phyloP scores from a whole-genome alignment of 768 basidiomycete species.

The Leccinum arenicola region DNA sequence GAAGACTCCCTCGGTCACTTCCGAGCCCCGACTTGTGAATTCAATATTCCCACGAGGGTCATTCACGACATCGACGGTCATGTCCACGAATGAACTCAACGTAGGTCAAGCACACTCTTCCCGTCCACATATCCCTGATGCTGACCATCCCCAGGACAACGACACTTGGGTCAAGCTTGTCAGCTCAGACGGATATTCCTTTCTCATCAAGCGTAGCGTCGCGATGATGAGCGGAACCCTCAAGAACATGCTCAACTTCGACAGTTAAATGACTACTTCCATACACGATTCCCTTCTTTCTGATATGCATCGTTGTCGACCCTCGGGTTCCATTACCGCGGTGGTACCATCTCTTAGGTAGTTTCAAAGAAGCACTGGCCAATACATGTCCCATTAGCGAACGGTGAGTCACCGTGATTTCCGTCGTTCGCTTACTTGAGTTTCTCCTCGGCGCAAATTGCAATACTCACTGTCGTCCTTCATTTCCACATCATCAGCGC shows the following conservation, averaged over 20 bases:
- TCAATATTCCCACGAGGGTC: slow-evolving; percentile 21
- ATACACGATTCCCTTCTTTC: slow-evolving; percentile 9
- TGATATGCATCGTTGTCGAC: slow-evolving; percentile 2
- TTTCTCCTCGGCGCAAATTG: not conserved
- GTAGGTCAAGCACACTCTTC: slow-evolving; percentile 13
- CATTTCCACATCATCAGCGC: slow-evolving; percentile 36
- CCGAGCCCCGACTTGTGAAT: slow-evolving; percentile 16
- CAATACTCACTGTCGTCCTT: not conserved
- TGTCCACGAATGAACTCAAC: slow-evolving; percentile 17
- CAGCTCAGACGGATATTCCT: slow-evolving; percentile 79
- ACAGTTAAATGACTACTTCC: slow-evolving; percentile 45
- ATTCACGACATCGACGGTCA: slow-evolving; percentile 2
- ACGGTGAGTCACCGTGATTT: slow-evolving; percentile 45
- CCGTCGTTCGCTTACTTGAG: slow-evolving; percentile 1
- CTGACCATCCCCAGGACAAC: slow-evolving; percentile 12
- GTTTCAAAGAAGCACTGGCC: slow-evolving; percentile 71
- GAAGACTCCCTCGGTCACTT: not conserved
- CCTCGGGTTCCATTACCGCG: slow-evolving; percentile 12
- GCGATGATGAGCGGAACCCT: slow-evolving; percentile 80
- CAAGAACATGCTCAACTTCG: slow-evolving; percentile 72
- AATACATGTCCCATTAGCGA: slow-evolving; percentile 69
- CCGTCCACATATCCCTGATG: not conserved
- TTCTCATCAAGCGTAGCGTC: slow-evolving; percentile 71
- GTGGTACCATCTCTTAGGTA: slow-evolving; percentile 42
- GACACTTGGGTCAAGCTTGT: slow-evolving; percentile 74